Base-by-base conservation (phyloP, 768 basidiomycete species). In the Panaeolus papilionaceus region DNA sequence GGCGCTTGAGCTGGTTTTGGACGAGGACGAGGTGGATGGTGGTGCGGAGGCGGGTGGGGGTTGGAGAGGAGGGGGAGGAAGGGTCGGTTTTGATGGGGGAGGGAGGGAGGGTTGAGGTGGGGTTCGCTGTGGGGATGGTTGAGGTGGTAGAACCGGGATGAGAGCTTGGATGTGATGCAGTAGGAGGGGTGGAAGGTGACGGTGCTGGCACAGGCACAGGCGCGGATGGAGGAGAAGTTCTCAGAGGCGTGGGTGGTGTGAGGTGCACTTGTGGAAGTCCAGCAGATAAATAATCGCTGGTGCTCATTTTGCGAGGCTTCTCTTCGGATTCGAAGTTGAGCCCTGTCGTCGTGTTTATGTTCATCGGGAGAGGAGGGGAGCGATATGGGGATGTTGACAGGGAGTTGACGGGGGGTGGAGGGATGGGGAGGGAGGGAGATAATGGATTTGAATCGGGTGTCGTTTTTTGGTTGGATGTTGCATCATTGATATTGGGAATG, bases 11-110 rank as follows among this genome's bases (percentile, higher is more conserved):
- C n/a, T 58, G 54, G 28, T 58, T 58, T 33, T 58, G 54, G 33
- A 58, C 28, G 54, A 58, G 54, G 26, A 58, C 28, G 54, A 58
- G 54, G 54, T 58, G 54, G 54, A 58, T 58, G 10, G 54, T 58
- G 9, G 54, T 16, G 54, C 54, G 54, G 33, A 58, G 54, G 3
- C 54, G 54, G 14, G 54, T 58, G 12, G 54, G 54, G 28, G 54
- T 58, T 1, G 54, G 54, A 9, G 47, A 26, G 11, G n/a, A n/a
- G 9, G 23, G 20, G 20, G 42, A 14, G 47, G 20, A 10, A n/a
- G 20, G 47, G 16, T 47, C 23, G 47, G 47, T 26, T 51, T n/a
- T 51, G 47, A 9, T 51, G 45, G 7, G 11, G 16, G 16, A 6
- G 20, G 47, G 12, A 26, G 47, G 26, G 18, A 9, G 47, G 47